Conservation (phyloP, 495 filamentous ascomycete species). For the Aspergillus coremiiformis region DNA sequence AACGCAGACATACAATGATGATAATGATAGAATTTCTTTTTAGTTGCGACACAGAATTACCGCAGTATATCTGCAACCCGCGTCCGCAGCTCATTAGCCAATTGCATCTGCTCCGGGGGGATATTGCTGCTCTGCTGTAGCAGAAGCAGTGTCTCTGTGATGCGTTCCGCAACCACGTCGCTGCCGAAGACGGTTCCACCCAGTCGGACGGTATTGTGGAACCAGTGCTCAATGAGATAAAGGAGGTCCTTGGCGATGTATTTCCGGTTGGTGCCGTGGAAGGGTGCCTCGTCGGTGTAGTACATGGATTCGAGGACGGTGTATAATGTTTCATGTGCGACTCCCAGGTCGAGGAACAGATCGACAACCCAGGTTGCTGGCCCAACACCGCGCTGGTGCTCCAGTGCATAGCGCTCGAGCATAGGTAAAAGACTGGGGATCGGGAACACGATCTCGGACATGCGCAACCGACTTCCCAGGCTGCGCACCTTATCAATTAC, state of each 20-base stretch:
- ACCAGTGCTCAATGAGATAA: slow-evolving; percentile 57
- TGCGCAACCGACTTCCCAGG: slow-evolving; percentile 69
- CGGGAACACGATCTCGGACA: slow-evolving; percentile 74
- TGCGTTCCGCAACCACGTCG: slow-evolving; percentile 40
- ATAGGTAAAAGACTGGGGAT: slow-evolving; percentile 57
- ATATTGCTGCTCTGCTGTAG: slow-evolving; percentile 34
- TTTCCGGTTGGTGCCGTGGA: slow-evolving; percentile 57
- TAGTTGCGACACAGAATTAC: slow-evolving; percentile 14
- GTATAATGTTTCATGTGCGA: slow-evolving; percentile 67
- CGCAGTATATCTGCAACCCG: slow-evolving; percentile 40
- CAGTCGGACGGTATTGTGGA: slow-evolving; percentile 48
- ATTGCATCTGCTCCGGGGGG: slow-evolving; percentile 23
- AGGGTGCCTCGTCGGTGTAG: slow-evolving; percentile 77
- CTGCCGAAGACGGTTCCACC: slow-evolving; percentile 48
- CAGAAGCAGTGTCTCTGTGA: slow-evolving; percentile 40
- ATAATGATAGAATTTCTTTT: not conserved
- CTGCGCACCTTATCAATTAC: slow-evolving; percentile 65
- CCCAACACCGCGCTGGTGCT: slow-evolving; percentile 58
- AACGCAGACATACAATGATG: not conserved
- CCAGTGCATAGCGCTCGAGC: slow-evolving; percentile 68
- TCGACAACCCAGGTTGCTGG: slow-evolving; percentile 76
- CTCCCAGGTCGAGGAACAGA: slow-evolving; percentile 66
- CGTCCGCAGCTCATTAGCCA: slow-evolving; percentile 33
- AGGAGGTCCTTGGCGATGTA: slow-evolving; percentile 55
- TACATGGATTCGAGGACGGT: slow-evolving; percentile 74